Base-by-base conservation (phyloP, 257 asterid genomes). In the Marsdenia floribunda region DNA sequence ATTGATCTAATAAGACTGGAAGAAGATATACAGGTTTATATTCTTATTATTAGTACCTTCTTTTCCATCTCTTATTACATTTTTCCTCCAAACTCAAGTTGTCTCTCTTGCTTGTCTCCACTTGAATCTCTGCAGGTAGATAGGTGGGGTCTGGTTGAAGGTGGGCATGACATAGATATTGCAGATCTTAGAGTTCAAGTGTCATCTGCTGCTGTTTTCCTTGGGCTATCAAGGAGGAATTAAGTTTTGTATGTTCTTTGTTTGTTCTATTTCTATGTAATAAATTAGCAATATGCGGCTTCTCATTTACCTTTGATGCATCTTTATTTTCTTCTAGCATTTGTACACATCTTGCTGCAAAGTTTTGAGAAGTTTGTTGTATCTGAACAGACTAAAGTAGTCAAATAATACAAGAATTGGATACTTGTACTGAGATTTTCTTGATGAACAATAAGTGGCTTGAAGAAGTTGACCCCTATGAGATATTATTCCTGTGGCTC, bases 101-200 rank as follows among this genome's bases (percentile, higher is more conserved):
- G 59, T 38, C 59, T 4, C 71, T 52, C 44, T 63, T 5, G 19
- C 52, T 47, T 35, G 52, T 70, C 13, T 19, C 24, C 35, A 2
- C 66, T 14, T 13, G 26, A 57, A 24, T 18, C 14, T 64, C 29
- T 55, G 53, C 77, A 85, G 89, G 84, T 86, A 19, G 94, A 85
- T 80, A 82, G 85, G 16, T 92, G 96, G 93, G 97, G 98, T 83
- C 88, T 95, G 81, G 97, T 92, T 67, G 98, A 95, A 89, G 99
- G 99, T 68, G 99, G 99, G n/a, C 98, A 95, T 73, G 99, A 92
- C 77, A 63, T 95, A 82, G 99, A 95, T 85, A 82, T 92, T 78
- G 97, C 98, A 75, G 99, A 95, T 86, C 93, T 95, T 77, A 86
- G 81, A 80, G 98, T 88, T 70, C 97, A 92, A 80, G 72, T 95